Evolutionary conservation across 106 monocot genomes (phyloP), one percentile per base, ranked within the genome.

Genomic region (Platanthera guangdongensis): DNA sequence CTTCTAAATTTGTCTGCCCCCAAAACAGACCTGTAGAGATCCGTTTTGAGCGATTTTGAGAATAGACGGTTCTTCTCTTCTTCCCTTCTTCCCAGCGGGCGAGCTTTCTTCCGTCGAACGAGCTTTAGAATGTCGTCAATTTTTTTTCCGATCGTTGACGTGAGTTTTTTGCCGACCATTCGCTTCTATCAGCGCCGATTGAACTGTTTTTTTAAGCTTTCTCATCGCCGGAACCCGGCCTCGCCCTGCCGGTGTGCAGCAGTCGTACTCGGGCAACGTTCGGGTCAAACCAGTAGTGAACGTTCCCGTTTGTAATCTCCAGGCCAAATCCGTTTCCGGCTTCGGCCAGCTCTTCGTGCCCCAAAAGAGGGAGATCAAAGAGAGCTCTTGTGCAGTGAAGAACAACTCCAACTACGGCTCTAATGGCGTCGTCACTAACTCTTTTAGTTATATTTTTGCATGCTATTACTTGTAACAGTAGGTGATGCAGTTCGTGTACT

Each of bases 191-290:
- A n/a, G n/a, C n/a, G n/a, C n/a, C n/a, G n/a, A n/a, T n/a, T n/a
- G n/a, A n/a, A n/a, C n/a, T n/a, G n/a, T n/a, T n/a, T n/a, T n/a
- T n/a, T n/a, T n/a, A 4, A 77, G 82, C 69, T 84, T 57, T 57
- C 86, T 78, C 65, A 83, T 80, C 28, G 79, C 85, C 47, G 82
- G 71, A 10, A 78, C 82, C 51, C 28, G 84, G 15, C 50, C 73
- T 32, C 77, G 54, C 73, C 71, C 74, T 18, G 18, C 80, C 3
- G 81, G 80, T 0, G 71, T 82, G 81, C 86, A 83, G 74, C 68
- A 86, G 68, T 86, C 86, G 4, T 84, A 81, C 74, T 89, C 89
- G 4, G 83, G 81, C 13, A 83, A 84, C 49, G 77, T 83, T 16
- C 53, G 83, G 64, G 74, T 82, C 16, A 78, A 83, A 0, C 86